phyloP scores from a whole-genome alignment of 768 basidiomycete genomes.

The Amanita thiersii region DNA sequence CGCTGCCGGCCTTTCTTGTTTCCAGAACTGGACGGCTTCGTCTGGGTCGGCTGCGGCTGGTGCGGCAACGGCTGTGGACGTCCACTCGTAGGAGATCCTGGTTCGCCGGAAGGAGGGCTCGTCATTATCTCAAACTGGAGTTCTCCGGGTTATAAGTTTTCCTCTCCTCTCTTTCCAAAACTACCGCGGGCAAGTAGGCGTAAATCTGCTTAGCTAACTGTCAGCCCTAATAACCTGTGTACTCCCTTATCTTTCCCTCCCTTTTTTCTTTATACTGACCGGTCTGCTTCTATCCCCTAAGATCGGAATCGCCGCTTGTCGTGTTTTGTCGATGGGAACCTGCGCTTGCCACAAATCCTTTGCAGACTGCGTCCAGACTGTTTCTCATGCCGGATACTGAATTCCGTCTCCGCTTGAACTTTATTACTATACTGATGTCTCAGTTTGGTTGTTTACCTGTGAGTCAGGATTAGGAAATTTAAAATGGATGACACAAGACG shows the following conservation, averaged over 20 bases:
- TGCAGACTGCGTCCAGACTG: constrained; percentile 7
- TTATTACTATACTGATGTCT: constrained; percentile 6
- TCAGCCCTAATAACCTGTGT: constrained; percentile 6
- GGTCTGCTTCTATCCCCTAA: constrained; percentile 4
- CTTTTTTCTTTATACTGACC: constrained; percentile 11
- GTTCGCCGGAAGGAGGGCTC: constrained; percentile 42
- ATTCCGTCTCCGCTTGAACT: constrained; percentile 27
- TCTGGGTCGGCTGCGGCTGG: constrained; percentile 37
- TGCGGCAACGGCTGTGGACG: constrained; percentile 37
- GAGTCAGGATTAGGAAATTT: too few species aligned
- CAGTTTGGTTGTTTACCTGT: constrained; percentile 1
- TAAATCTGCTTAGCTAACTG: constrained; percentile 35
- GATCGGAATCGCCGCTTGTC: not conserved
- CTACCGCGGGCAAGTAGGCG: constrained; percentile 8
- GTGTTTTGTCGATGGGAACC: constrained; percentile 11
- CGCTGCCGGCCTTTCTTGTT: constrained; percentile 48
- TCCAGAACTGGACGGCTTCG: constrained; percentile 35
- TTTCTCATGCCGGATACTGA: constrained; percentile 19
- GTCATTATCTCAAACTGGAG: constrained; percentile 15
- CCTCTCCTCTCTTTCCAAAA: constrained; percentile 5
- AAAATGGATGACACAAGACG: too few species aligned
- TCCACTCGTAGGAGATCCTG: constrained; percentile 23
- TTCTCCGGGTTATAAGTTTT: constrained; percentile 31
- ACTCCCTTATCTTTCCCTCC: constrained; percentile 3
- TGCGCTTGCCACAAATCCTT: not conserved